Evolutionary conservation across 1,284 basidiomycete species (phyloP), one percentile per base, ranked within the genome.

Genomic region (Naganishia sp.): DNA sequence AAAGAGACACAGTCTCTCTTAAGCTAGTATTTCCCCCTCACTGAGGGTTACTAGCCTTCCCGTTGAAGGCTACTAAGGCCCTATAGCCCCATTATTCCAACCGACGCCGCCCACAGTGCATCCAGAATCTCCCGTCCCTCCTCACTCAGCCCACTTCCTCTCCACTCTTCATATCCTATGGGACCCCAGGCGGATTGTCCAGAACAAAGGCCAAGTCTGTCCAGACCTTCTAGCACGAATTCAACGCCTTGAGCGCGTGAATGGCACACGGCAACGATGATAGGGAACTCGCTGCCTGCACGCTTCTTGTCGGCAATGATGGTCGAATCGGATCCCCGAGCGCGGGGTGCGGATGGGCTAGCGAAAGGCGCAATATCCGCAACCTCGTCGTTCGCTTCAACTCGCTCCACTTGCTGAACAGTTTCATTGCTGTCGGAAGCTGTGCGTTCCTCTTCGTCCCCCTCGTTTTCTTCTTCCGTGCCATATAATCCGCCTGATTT

Each of bases 81-180:
- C 28, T 61, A 48, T 52, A 78, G 54, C 5, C 79, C 79, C 77
- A 80, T 76, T 28, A 79, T 74, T 42, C 74, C 77, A 18, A 74
- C 72, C 70, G 77, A 78, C 6, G 74, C 78, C 28, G 76, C 74
- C 77, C 77, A 80, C 6, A 80, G 65, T 3, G 78, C 68, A 68
- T 80, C 78, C 64, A 80, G 46, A 66, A 78, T 44, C 59, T 74
- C 71, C 44, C 77, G 71, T 6, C 79, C 79, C 52, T 72, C 73
- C 50, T 75, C 75, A 55, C 75, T 78, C 67, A 80, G 64, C 0
- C 79, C 79, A 13, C 72, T 77, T 2, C 77, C 79, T 63, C 77
- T 64, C 77, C 77, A 80, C 67, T 80, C 79, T 70, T 79, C 79
- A 67, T 80, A 80, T 6, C 78, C 78, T 10, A 77, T 80, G 13